Base-by-base conservation (phyloP, 768 basidiomycete genomes). In the Paxillus involutus region DNA sequence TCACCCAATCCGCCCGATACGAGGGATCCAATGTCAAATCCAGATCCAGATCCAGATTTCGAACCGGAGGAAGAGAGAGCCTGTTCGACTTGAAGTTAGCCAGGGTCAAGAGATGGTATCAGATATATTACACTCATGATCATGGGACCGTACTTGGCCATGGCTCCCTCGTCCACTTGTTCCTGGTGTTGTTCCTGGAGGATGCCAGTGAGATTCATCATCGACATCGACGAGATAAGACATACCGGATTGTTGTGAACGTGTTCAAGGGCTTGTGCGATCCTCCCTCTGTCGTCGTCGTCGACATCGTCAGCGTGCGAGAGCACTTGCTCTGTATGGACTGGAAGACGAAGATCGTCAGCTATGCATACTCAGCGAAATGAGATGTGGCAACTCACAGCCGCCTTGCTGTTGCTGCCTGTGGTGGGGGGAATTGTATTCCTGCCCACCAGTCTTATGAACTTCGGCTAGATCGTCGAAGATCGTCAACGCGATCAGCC, bases 281-380 rank as follows among this genome's bases (percentile, higher is more conserved):
- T 51, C 3, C 44, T 56, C 9, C 48, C 58, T 11, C 43, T n/a
- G 29, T n/a, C 29, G 0, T 52, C 60, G 0, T 60, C 58, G 21
- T 56, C 49, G 32, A 44, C 53, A 3, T 35, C 54, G 14, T 42
- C 66, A 7, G 89, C 89, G 43, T 69, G 77, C 48, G 76, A 67
- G 26, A 86, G 71, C 37, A 82, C 89, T 51, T 87, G 80, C 3
- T 85, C 75, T 17, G 86, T 69, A 68, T 92, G 67, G 67, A 86
- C 91, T 91, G 61, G 30, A 61, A 37, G 39, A 30, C 21, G 43
- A 36, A 2, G 6, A 46, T 24, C 35, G 52, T 47, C 36, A 41
- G 54, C 36, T 36, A 55, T 48, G 26, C 53, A 58, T 36, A 48
- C 58, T 45, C 57, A 52, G 41, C 35, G 55, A 44, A 9, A 26